Evolutionary conservation across 1,284 basidiomycete genomes (phyloP).

Genomic region (Austroboletus olivaceoglutinosus): DNA sequence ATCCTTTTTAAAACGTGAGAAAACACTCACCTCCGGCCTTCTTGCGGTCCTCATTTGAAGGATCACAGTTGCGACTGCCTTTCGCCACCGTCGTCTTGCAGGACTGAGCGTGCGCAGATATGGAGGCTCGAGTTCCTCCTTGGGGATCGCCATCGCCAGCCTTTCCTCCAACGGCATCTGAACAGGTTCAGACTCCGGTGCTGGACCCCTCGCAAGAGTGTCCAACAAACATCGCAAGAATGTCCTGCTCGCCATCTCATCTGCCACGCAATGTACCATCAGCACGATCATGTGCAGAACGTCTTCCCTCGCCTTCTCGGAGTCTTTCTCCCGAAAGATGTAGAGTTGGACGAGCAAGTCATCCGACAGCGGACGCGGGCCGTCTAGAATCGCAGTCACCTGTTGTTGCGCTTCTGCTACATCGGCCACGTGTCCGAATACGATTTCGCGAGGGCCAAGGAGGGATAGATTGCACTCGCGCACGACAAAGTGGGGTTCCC

Average conservation of each 20-base stretch:
- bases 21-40: background rate
- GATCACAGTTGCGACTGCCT: conserved; percentile 45
- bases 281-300: conserved; percentile 20
- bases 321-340: conserved; percentile 6
- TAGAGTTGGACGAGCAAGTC: conserved; percentile 15
- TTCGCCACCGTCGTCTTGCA: conserved; percentile 46
- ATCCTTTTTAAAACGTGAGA: background rate
- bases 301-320: background rate
- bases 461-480: conserved; percentile 15
- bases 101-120: conserved; percentile 27
- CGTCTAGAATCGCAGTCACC: conserved; percentile 2
- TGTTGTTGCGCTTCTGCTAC: conserved; percentile 11
- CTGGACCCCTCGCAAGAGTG: conserved; percentile 32
- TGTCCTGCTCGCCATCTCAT: conserved; percentile 9
- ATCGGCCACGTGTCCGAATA: conserved; percentile 5
- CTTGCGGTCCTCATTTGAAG: conserved; percentile 31
- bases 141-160: conserved; percentile 42
- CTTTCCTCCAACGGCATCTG: conserved; percentile 35
- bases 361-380: conserved; percentile 19
- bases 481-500: conserved; percentile 13
- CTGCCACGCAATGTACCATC: conserved; percentile 18
- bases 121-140: conserved; percentile 38
- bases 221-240: conserved; percentile 41
- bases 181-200: conserved; percentile 5
- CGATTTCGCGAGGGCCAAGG: conserved; percentile 7